Evolutionary conservation across 192 early-diverging fungal species (phyloP).

Genomic region (Coemansia sp.): DNA sequence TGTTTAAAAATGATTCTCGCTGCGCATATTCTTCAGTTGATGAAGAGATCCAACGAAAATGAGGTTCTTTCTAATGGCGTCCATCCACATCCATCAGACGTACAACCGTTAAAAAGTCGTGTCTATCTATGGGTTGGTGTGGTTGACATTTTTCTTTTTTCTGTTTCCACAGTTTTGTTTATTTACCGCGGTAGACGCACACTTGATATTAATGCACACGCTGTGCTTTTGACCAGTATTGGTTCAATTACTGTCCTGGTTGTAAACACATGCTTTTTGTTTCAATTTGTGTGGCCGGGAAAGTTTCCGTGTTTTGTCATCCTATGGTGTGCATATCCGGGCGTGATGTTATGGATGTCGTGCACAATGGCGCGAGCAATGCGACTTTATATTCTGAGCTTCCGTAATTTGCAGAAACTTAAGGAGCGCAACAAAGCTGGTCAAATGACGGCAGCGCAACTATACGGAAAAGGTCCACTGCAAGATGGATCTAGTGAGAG

Average conservation of each 20-base stretch:
- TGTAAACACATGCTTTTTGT: conserved; percentile 54
- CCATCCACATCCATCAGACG: conserved; percentile 24
- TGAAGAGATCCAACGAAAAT: conserved; percentile 4
- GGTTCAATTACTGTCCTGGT: conserved; percentile 47
- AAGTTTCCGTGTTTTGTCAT: conserved; percentile 55
- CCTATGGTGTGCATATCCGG: conserved; percentile 53
- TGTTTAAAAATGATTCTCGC: conserved; percentile 6
- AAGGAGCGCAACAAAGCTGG: conserved; percentile 52
- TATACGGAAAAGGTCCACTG: conserved; percentile 46
- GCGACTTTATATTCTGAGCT: conserved; percentile 53
- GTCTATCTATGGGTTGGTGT: conserved; percentile 54
- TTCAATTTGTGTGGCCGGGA: conserved; percentile 56
- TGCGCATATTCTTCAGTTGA: conserved; percentile 1
- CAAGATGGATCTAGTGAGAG: conserved; percentile 25
- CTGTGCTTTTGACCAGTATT: conserved; percentile 51
- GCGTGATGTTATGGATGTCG: conserved; percentile 55
- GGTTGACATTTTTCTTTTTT: conserved; percentile 43
- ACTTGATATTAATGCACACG: conserved; percentile 46
- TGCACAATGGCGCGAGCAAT: conserved; percentile 54
- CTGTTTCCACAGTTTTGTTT: conserved; percentile 42
- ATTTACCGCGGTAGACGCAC: conserved; percentile 51
- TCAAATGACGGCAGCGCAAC: conserved; percentile 53
- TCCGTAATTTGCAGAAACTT: conserved; percentile 51
- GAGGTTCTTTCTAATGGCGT: conserved; percentile 39
- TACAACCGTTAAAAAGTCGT: conserved; percentile 19